Conservation (phyloP, 306 rosid genomes). For the Trifolium subterraneum region DNA sequence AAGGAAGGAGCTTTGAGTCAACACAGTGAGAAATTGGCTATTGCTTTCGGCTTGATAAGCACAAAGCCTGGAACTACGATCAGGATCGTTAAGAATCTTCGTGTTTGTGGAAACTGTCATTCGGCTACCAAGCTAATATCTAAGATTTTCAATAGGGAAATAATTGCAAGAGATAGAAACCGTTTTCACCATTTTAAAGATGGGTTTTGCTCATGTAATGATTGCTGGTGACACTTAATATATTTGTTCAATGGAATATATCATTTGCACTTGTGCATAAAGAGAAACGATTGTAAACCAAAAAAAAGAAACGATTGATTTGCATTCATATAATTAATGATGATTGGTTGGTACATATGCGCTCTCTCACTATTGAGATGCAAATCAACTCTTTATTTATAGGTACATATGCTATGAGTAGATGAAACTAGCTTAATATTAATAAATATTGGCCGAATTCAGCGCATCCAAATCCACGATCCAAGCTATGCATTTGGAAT, state of each 20-base stretch:
- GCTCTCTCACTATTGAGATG: slow-evolving; percentile 37
- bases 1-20: slow-evolving; percentile 84
- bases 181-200: slow-evolving; percentile 86
- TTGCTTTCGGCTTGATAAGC: slow-evolving; percentile 83
- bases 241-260: neutral
- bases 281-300: slow-evolving; percentile 16
- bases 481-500: slow-evolving; percentile 14
- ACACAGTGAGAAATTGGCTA: slow-evolving; percentile 87
- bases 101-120: slow-evolving; percentile 86
- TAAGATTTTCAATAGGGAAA: slow-evolving; percentile 78
- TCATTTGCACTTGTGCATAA: slow-evolving; percentile 28
- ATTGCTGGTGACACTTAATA: slow-evolving; percentile 60
- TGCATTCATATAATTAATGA: slow-evolving; percentile 41
- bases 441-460: neutral
- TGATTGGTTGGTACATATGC: slow-evolving; percentile 22
- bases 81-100: slow-evolving; percentile 82
- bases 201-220: slow-evolving; percentile 79
- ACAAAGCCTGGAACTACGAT: slow-evolving; percentile 79
- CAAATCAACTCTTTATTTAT: slow-evolving; percentile 39
- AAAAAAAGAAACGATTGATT: slow-evolving; percentile 25
- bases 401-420: slow-evolving; percentile 33
- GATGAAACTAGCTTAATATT: slow-evolving; percentile 7
- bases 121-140: slow-evolving; percentile 79
- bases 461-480: slow-evolving; percentile 18
- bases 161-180: slow-evolving; percentile 84